A percentile compares a stretch with the other conserved stretches of the same genome.
phyloP scores from a whole-genome alignment of 192 early-diverging fungal genomes.

The Piromyces sp. region DNA sequence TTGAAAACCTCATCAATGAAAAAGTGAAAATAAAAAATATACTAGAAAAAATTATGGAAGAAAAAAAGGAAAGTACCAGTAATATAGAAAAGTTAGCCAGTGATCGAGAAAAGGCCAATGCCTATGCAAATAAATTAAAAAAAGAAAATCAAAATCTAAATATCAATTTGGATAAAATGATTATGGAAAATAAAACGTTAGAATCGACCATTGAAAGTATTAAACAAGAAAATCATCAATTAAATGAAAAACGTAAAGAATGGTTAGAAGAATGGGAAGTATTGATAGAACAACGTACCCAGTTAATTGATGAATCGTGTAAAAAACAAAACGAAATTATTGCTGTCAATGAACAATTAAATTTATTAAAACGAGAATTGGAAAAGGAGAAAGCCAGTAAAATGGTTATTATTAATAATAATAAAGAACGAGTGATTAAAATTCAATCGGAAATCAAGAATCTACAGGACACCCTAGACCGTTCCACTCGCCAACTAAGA shows the following conservation, averaged over 20 bases:
- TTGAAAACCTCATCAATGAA: background rate
- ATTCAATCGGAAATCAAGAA: background rate
- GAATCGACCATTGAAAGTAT: background rate
- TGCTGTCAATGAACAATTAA: background rate
- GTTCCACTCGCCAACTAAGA: background rate
- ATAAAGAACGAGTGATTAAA: background rate
- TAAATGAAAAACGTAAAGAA: background rate
- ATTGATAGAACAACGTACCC: background rate
- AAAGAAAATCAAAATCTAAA: background rate
- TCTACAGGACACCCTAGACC: background rate
- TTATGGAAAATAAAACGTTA: background rate
- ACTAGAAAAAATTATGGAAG: background rate
- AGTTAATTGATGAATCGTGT: background rate
- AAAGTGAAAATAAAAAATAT: background rate
- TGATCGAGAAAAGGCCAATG: background rate
- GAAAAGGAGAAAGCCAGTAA: background rate
- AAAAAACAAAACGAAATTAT: background rate
- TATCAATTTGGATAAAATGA: background rate
- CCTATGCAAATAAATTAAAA: background rate
- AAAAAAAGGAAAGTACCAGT: background rate
- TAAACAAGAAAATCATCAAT: background rate
- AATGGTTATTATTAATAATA: background rate
- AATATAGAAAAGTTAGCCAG: background rate
- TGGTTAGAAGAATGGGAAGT: background rate
- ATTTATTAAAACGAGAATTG: background rate